A percentile compares a stretch with the other conserved stretches of the same genome.
These are phyloP conservation scores for Aristolochia californica DNA, from an alignment of 164 flowering plant species.

Conservation along the genomic window DNA sequence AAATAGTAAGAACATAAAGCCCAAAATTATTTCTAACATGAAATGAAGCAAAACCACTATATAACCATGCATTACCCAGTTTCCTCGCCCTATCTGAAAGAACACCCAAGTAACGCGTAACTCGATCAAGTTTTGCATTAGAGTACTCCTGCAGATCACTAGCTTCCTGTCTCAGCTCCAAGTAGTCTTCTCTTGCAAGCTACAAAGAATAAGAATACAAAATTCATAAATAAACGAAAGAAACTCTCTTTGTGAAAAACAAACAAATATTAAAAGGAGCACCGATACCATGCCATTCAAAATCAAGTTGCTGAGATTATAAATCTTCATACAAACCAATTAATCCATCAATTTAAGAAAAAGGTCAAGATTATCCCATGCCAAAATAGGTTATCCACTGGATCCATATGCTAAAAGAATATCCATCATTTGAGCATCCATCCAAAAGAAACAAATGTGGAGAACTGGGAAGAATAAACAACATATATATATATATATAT, in stretches of 20 bases:
- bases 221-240: not conserved
- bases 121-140: conserved; percentile 78
- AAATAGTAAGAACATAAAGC: too few relatives aligned
- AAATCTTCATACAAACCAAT: not conserved
- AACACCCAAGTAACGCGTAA: conserved; percentile 76
- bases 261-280: not conserved
- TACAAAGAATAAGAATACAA: conserved; percentile 11
- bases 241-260: not conserved
- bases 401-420: too few relatives aligned
- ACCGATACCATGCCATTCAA: not conserved
- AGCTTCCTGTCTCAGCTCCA: conserved; percentile 85
- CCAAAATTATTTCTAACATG: too few relatives aligned
- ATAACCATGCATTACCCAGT: conserved; percentile 42
- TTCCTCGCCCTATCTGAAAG: conserved; percentile 77
- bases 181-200: conserved; percentile 75
- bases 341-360: not conserved
- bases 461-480: too few relatives aligned
- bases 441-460: too few relatives aligned
- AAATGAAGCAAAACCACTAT: too few relatives aligned
- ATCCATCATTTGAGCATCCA: too few relatives aligned
- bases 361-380: not conserved
- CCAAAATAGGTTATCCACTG: too few relatives aligned
- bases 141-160: conserved; percentile 87
- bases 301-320: too few relatives aligned
- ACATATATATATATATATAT: too few relatives aligned